These are phyloP conservation scores for Gigaspora rosea DNA, from an alignment of 192 early-diverging fungal species.

Conservation along the genomic window DNA sequence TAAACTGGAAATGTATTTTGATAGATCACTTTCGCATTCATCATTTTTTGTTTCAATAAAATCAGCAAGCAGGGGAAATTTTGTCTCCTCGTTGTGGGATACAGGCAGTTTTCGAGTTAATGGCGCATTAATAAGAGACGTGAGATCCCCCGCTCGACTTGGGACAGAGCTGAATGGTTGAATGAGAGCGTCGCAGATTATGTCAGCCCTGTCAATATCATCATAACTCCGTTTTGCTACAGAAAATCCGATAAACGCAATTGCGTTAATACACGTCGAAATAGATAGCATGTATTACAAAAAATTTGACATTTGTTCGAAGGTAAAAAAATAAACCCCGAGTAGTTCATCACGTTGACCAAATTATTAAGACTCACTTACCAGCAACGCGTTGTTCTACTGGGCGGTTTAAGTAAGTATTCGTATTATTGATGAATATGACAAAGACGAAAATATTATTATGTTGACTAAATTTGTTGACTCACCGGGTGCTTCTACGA, in stretches of 20 bases:
- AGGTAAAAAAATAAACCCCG: too few species aligned
- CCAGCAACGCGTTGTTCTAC: too few species aligned
- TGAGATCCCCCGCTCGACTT: slow-evolving; percentile 5
- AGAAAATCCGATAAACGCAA: slow-evolving; percentile 1
- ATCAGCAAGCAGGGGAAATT: slow-evolving; percentile 6
- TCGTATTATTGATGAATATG: too few species aligned
- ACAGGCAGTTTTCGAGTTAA: slow-evolving; percentile 19
- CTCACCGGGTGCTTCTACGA: background rate
- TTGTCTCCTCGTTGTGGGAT: background rate
- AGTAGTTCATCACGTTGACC: too few species aligned
- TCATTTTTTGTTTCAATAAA: slow-evolving; percentile 22
- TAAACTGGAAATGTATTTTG: slow-evolving; percentile 24
- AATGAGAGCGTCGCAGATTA: background rate
- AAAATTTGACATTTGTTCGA: too few species aligned
- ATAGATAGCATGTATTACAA: too few species aligned
- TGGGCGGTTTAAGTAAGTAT: too few species aligned
- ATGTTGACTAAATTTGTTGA: too few species aligned
- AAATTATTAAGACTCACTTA: too few species aligned
- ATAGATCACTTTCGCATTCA: slow-evolving; percentile 1
- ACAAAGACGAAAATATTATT: too few species aligned
- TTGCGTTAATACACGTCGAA: background rate
- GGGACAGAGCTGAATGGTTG: slow-evolving; percentile 13
- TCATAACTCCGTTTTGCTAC: slow-evolving; percentile 25
- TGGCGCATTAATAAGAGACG: slow-evolving; percentile 8
- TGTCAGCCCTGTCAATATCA: background rate